Evolutionary conservation across 108 stramenopile species (phyloP), one percentile per base, ranked within the genome.

Genomic region (Bacterosira constricta): DNA sequence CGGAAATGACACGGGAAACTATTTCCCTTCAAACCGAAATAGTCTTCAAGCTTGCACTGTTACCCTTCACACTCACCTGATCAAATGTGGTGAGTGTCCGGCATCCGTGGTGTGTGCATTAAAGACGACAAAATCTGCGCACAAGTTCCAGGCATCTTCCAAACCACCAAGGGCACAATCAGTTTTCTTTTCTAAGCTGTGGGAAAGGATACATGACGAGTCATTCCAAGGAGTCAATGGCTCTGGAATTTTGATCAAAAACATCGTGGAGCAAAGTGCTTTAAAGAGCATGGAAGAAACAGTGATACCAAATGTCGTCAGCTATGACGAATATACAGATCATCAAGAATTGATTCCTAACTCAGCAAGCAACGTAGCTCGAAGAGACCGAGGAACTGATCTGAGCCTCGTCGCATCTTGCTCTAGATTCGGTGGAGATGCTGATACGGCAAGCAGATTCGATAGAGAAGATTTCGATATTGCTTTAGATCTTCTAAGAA

Each of bases 381-480:
- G n/a, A n/a, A n/a, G n/a, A n/a, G n/a, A n/a, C n/a, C n/a, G n/a
- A n/a, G n/a, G n/a, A 46, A 1, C n/a, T 42, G 5, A 12, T 38
- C 0, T 17, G 21, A 17, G 41, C 72, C 36, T 31, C 57, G 18
- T 34, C 63, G 47, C n/a, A 6, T 12, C 30, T 50, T 6, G 41
- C 50, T 9, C 31, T 25, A 5, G 26, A 36, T 18, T 3, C 37
- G 41, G 35, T 25, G 58, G n/a, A 30, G 58, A 46, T 36, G 37
- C 18, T 32, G 26, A 63, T 1, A 35, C 18, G 5, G 3, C 32
- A 27, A 38, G 38, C 17, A n/a, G 31, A 1, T 35, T 53, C 11
- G 52, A 64, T 31, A 49, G 61, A 17, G 69, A 71, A 1, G 78
- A 79, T 37, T 79, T 71, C 17, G 78, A 71, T 44, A 6, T 66